A percentile compares a stretch with the other conserved stretches of the same genome.
These are phyloP conservation scores for Epicoccum nigrum DNA, from an alignment of 2,329 filamentous ascomycete species.

Conservation along the genomic window DNA sequence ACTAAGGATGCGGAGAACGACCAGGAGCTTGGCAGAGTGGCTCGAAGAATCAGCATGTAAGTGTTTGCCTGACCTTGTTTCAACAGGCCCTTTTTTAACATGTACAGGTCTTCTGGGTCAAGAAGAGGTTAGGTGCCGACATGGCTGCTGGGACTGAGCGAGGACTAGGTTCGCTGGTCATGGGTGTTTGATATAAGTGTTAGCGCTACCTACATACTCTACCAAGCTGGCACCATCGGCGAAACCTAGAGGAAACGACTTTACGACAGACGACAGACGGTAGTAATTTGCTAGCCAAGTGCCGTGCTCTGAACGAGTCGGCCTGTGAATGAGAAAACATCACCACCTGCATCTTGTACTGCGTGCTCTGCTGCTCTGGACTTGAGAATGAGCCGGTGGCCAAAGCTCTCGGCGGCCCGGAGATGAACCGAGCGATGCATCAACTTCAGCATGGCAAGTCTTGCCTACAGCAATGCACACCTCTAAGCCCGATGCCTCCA, in stretches of 20 bases:
- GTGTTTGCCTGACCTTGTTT: constrained; percentile 44
- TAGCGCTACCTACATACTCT: constrained; percentile 9
- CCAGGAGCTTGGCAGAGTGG: constrained; percentile 81
- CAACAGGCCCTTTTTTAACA: constrained; percentile 18
- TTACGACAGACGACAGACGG: constrained; percentile 33
- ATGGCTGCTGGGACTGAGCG: constrained; percentile 23
- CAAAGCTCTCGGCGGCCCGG: constrained; percentile 27
- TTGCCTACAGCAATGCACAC: constrained; percentile 31
- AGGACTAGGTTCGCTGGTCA: constrained; percentile 12
- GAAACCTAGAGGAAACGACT: constrained; percentile 37
- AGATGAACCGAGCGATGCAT: constrained; percentile 28
- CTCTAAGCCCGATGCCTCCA: constrained; percentile 50
- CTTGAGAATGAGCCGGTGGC: constrained; percentile 12
- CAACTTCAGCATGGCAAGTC: constrained; percentile 28
- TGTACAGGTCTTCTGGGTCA: constrained; percentile 50
- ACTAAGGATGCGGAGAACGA: constrained; percentile 91
- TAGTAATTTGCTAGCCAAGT: constrained; percentile 39
- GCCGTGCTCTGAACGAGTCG: constrained; percentile 24
- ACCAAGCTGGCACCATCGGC: constrained; percentile 20
- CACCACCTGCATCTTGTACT: constrained; percentile 16
- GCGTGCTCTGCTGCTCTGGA: neutral
- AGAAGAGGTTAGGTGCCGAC: constrained; percentile 38
- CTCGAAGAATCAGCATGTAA: constrained; percentile 95
- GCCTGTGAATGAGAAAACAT: constrained; percentile 35
- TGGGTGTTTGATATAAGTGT: constrained; percentile 7